phyloP scores from a whole-genome alignment of 2,329 filamentous ascomycete genomes.

The Phialophora chinensis region DNA sequence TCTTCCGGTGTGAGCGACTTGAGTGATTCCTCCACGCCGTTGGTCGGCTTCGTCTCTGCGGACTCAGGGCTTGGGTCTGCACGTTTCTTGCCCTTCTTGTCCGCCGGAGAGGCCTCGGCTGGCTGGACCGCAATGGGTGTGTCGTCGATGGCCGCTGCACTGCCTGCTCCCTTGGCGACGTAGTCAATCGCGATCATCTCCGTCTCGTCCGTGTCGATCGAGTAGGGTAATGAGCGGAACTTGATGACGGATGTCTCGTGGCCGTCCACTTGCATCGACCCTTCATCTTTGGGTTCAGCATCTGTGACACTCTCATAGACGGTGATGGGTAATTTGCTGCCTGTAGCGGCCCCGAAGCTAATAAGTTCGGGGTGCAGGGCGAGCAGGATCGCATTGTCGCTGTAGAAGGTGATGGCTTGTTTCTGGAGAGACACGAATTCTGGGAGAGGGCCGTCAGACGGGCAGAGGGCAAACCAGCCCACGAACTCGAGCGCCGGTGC shows the following conservation, averaged over 20 bases:
- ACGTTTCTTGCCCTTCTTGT: conserved; percentile 48
- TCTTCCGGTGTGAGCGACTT: conserved; percentile 62
- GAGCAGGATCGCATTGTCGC: conserved; percentile 85
- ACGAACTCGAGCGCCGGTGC: conserved; percentile 81
- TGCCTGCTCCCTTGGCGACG: conserved; percentile 82
- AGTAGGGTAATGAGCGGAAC: conserved; percentile 84
- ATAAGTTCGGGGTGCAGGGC: conserved; percentile 77
- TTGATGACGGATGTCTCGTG: conserved; percentile 64
- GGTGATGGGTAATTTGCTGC: conserved; percentile 84
- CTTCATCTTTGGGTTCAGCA: conserved; percentile 62
- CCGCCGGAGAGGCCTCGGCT: conserved; percentile 22
- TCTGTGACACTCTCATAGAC: conserved; percentile 88
- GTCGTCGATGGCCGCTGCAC: conserved; percentile 63
- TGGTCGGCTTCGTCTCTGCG: conserved; percentile 42
- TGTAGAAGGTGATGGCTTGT: conserved; percentile 70
- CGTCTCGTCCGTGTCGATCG: conserved; percentile 89
- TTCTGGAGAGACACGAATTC: conserved; percentile 75
- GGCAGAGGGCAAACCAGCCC: conserved; percentile 86
- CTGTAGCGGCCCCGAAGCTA: conserved; percentile 59
- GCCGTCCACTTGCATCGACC: conserved; percentile 74
- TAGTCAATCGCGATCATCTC: conserved; percentile 99
- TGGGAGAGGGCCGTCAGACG: conserved; percentile 71
- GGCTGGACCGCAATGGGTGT: conserved; percentile 43
- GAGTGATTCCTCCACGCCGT: conserved; percentile 17
- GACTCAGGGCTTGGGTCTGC: conserved; percentile 41